Evolutionary conservation across 352 stramenopile species (phyloP), one percentile per base, ranked within the genome.

Genomic region (Pythium aristosporum): DNA sequence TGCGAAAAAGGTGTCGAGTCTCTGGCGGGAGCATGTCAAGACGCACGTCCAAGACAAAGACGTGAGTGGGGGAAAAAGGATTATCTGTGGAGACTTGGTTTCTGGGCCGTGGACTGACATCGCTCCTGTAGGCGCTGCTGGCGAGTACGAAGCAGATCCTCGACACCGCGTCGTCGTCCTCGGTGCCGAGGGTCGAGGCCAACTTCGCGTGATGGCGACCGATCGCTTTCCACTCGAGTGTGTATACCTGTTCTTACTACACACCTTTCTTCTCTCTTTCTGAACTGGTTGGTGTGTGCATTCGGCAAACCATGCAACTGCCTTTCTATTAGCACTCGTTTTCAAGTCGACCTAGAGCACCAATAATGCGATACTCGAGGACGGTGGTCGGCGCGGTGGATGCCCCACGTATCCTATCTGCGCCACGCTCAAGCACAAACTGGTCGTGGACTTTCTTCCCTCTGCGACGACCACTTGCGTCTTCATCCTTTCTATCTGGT

Each of bases 21-120:
- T 85, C n/a, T 88, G 76, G 79, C 76, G 77, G 20, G 73, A 86
- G 21, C 72, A 80, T 51, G 58, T 83, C 57, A 88, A 82, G 61
- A 64, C 71, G 0, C 75, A 76, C 15, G 52, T 61, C 25, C 51
- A 56, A 5, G 75, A 80, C 46, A 58, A 70, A 37, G 57, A 83
- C 54, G 73, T 80, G 21, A 36, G 56, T 47, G 11, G 5, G 11
- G 15, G 4, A 30, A 30, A 5, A 5, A 30, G 25, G 25, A 12
- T 39, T 15, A 15, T 53, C 2, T 8, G 47, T 32, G n/a, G 23
- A 23, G 18, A 28, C n/a, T 46, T 20, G 2, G 13, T 55, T 55
- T 21, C 5, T 9, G 18, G 5, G 18, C 4, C 6, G 5, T 4
- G 6, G 18, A 46, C 39, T 46, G 39, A 46, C 3, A 34, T 39